Evolutionary conservation across 2,329 filamentous ascomycete genomes (phyloP), one percentile per base, ranked within the genome.

Genomic region (Alternaria brassicae): DNA sequence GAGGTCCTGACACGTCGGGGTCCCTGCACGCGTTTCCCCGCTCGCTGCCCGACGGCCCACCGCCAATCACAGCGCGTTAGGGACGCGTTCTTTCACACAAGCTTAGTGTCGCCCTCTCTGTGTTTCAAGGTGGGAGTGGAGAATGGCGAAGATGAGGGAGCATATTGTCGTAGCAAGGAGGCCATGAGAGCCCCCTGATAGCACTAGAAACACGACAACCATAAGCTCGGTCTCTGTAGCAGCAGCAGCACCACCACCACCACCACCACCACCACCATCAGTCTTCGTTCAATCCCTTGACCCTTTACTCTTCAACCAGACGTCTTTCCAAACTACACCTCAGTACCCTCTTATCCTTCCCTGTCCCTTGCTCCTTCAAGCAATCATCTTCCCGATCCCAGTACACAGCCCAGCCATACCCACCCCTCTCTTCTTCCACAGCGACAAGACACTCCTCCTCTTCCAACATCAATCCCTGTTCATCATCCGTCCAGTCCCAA

Each of bases 401-500:
- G 64, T 83, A 85, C 45, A 88, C 70, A 40, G 81, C 81, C 86
- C 86, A 88, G 2, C 78, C 76, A 42, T 78, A 79, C 2, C 75
- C 76, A 6, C 75, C 76, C 47, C 79, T 76, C 34, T 79, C 79
- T 61, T 85, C 83, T 67, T 88, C 81, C 2, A 88, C 82, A 1
- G 83, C 86, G 4, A 86, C 81, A 49, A 87, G 84, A 23, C 82
- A 82, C 67, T 87, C 84, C 68, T 81, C 83, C 0, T 79, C 83
- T 55, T 87, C 82, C 13, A 88, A 77, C 23, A 79, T 85, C 25
- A 88, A 66, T n/a, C 81, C 75, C 44, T 73, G 67, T 47, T 82
- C 80, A 62, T 90, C 86, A 30, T 87, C 84, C 1, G 86, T 91
- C 88, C 91, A 96, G 69, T 92, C 89, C 89, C 91, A 96, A 2